Evolutionary conservation across 2,329 filamentous ascomycete genomes (phyloP), one percentile per base, ranked within the genome.

Genomic region (Nigrograna mackinnonii): DNA sequence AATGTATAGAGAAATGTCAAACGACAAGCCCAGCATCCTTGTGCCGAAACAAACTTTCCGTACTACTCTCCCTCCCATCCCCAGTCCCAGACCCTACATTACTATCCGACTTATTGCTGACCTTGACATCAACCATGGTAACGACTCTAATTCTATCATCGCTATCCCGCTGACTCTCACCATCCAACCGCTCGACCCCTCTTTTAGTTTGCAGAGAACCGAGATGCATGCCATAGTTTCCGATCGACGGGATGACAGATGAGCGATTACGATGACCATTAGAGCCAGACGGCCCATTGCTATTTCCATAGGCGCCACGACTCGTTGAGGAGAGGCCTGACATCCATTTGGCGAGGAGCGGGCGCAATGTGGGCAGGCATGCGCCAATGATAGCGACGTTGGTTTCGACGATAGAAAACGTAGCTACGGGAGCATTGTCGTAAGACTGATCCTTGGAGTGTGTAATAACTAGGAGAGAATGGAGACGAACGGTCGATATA

Each of bases 331-430:
- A 19, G 21, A 47, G 35, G n/a, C 43, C 32, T 11, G 41, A 28
- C 5, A 49, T 24, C 28, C 37, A 53, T 11, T 41, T 30, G 4
- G 46, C 36, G 17, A 56, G 34, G 7, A 57, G 38, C 3, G 50
- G 48, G 9, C 52, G 50, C 3, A 56, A 46, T 0, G 45, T 41
- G 2, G 56, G 54, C 4, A 57, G 42, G 31, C 52, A 56, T n/a
- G 54, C 52, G 35, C 54, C 51, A n/a, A 56, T 49, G 14, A 59
- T 34, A 6, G 44, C 44, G 22, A 55, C 47, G 34, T 53, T 47
- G 3, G 46, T 33, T 35, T 59, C 56, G 30, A 59, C 44, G 9
- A 46, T 19, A 11, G 50, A 52, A 43, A 49, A 57, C 5, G 35
- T 39, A 14, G 47, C 50, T 7, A 37, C 43, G 34, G 40, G 32